phyloP scores from a whole-genome alignment of 2,329 filamentous ascomycete genomes.

The Penicillium palitans region DNA sequence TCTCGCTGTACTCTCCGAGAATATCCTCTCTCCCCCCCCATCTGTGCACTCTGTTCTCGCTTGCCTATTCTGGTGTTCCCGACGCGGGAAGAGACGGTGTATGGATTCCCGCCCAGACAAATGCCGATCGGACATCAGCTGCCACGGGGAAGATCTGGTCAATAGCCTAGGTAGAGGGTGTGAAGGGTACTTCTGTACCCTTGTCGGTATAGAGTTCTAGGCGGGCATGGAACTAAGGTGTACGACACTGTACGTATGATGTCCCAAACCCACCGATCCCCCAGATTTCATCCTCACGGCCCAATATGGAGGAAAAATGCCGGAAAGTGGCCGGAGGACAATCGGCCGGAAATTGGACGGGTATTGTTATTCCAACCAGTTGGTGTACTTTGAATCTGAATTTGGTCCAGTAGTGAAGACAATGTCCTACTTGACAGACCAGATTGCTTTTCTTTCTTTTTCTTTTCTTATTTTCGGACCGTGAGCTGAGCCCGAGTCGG shows the following conservation, averaged over 20 bases:
- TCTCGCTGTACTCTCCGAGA: slow-evolving; percentile 7
- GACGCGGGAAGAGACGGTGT: slow-evolving; percentile 18
- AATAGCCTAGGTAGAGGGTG: neutral
- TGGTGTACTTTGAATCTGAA: neutral
- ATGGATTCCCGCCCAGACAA: slow-evolving; percentile 16
- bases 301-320: neutral
- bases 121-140: slow-evolving; percentile 25
- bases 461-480: neutral
- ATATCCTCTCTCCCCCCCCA: neutral
- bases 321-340: slow-evolving; percentile 14
- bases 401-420: slow-evolving; percentile 4
- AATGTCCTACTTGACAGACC: slow-evolving; percentile 7
- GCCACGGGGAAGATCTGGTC: slow-evolving; percentile 1
- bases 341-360: slow-evolving; percentile 6
- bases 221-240: neutral
- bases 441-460: neutral
- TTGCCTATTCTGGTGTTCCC: slow-evolving; percentile 26
- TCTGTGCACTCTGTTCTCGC: slow-evolving; percentile 7
- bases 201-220: neutral
- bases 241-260: neutral
- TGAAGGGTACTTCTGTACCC: neutral
- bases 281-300: slow-evolving; percentile 2
- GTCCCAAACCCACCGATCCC: slow-evolving; percentile 6
- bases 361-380: slow-evolving; percentile 10
- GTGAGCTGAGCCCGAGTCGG: slow-evolving; percentile 9